A percentile compares a stretch with the other conserved stretches of the same genome.
Conservation (phyloP, 805 yeast species). For the Maudiozyma serrabonitensis region DNA sequence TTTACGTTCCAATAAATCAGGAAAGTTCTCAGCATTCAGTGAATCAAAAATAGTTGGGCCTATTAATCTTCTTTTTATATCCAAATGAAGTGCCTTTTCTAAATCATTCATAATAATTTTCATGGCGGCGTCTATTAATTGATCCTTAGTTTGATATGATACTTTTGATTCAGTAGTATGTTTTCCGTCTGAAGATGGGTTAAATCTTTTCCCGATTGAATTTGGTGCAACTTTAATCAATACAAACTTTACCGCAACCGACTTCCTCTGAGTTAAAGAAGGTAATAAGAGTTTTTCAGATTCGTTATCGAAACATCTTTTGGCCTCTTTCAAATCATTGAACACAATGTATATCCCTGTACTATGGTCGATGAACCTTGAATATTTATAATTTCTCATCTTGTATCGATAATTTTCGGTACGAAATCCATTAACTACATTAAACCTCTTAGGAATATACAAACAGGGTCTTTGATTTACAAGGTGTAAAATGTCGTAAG, state of each 20-base stretch:
- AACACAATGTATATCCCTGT: constrained; percentile 68
- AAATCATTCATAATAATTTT: constrained; percentile 53
- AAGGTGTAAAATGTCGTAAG: constrained; percentile 38
- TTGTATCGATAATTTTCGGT: constrained; percentile 53
- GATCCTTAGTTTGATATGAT: constrained; percentile 19
- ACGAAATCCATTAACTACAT: constrained; percentile 40
- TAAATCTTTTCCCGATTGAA: not conserved
- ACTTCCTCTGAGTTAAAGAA: constrained; percentile 15
- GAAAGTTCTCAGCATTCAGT: constrained; percentile 50
- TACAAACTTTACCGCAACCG: constrained; percentile 18
- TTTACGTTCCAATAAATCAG: constrained; percentile 35
- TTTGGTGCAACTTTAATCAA: constrained; percentile 9
- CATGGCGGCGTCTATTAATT: constrained; percentile 49
- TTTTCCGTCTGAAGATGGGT: not conserved
- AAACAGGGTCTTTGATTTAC: constrained; percentile 52
- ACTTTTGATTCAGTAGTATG: not conserved
- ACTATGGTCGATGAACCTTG: constrained; percentile 49
- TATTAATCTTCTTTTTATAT: constrained; percentile 61
- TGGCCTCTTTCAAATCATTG: constrained; percentile 31
- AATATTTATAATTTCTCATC: constrained; percentile 54
- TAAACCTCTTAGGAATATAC: constrained; percentile 44
- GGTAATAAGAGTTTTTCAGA: constrained; percentile 17
- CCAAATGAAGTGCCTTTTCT: constrained; percentile 51
- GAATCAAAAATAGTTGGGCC: constrained; percentile 59
- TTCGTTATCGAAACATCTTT: constrained; percentile 17